These are phyloP conservation scores for Phytophthora cactorum DNA, from an alignment of 352 stramenopile genomes.

Conservation along the genomic window DNA sequence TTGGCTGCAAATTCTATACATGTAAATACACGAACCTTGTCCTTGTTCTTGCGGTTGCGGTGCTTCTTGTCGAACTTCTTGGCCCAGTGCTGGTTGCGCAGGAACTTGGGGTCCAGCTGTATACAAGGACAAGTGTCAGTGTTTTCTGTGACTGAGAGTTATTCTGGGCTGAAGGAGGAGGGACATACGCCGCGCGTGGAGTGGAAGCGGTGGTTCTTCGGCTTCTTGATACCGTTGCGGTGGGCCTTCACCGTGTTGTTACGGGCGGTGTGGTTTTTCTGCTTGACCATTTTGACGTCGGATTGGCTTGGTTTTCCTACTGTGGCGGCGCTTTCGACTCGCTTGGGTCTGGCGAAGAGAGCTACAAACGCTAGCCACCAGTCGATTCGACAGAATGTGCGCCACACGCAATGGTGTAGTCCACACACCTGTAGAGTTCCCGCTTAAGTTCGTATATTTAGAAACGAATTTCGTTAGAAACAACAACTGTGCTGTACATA, in stretches of 20 bases:
- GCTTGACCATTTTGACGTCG: conserved; percentile 89
- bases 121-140: background rate
- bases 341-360: conserved; percentile 2
- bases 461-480: background rate
- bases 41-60: conserved; percentile 62
- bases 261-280: conserved; percentile 98
- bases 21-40: conserved; percentile 43
- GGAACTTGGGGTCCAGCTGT: conserved; percentile 97
- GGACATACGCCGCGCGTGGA: conserved; percentile 92
- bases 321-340: conserved; percentile 26
- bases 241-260: conserved; percentile 98
- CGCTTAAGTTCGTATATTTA: background rate
- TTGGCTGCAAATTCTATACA: background rate
- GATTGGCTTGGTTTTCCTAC: conserved; percentile 66
- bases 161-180: background rate
- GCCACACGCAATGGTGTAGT: conserved; percentile 10
- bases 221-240: conserved; percentile 98
- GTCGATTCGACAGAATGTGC: conserved; percentile 27
- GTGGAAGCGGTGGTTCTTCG: conserved; percentile 95
- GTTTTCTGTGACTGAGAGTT: background rate
- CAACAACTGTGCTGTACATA: background rate
- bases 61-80: conserved; percentile 98
- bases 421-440: background rate
- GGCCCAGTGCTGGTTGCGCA: conserved; percentile 97
- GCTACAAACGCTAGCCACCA: conserved; percentile 36